Base-by-base conservation (phyloP, 352 stramenopile species). In the Plasmopara viticola region DNA sequence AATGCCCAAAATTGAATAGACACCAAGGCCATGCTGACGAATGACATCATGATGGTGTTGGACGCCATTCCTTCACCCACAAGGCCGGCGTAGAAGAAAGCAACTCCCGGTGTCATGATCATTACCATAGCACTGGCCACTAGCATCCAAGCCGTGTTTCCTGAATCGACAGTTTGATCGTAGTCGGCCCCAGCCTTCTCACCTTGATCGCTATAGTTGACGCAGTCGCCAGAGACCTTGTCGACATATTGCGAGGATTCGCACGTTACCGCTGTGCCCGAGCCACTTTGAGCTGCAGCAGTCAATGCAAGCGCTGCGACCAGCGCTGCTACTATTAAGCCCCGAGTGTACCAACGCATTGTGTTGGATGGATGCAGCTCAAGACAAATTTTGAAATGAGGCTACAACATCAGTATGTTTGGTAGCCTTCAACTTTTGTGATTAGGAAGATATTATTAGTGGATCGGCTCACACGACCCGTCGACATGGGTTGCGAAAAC, bases 41-140 rank as follows among this genome's bases (percentile, higher is more conserved):
- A 90, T 8, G 72, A 87, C 74, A 87, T 86, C 62, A 89, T 84
- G 35, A 90, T 85, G 20, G 78, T 89, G 66, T 86, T 87, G 44
- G 83, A 84, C 30, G 83, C 72, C 63, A 84, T 87, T 38, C 84
- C 66, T 46, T 84, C 68, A 29, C 79, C 74, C 0, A 78, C 77
- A 10, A 92, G 62, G 17, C 82, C 82, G 6, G 77, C 82, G 68
- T 93, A 93, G 64, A 90, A 93, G 64, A 88, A 84, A 20, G 70
- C 68, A 13, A 88, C 70, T 4, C 77, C 77, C 0, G 77, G 75
- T 17, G 72, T 82, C 78, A 88, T 87, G 56, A 88, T 73, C 70
- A 87, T 78, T 33, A 88, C 78, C 7, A 88, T 52, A 14, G 66
- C 70, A 25, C 58, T 75, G 30, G 73, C 42, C 9, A 59, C 46